These are phyloP conservation scores for Thalassiosira profunda DNA, from an alignment of 108 stramenopile genomes.

Conservation along the genomic window DNA sequence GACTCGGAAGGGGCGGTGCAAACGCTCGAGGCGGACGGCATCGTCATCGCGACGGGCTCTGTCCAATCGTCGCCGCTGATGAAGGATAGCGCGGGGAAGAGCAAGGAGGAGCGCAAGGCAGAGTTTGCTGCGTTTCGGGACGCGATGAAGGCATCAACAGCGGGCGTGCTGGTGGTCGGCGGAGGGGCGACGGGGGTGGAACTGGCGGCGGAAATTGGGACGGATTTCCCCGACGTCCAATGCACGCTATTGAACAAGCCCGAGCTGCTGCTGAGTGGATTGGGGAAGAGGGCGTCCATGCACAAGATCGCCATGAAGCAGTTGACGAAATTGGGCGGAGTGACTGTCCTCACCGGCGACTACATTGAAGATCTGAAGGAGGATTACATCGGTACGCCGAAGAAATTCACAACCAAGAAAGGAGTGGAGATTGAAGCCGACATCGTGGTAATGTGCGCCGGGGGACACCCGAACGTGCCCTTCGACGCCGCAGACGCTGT, in stretches of 20 bases:
- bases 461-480: slow-evolving; percentile 16
- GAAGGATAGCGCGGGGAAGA: slow-evolving; percentile 17
- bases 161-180: slow-evolving; percentile 17
- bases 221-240: slow-evolving; percentile 11
- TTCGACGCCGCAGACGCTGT: slow-evolving; percentile 10
- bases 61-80: slow-evolving; percentile 18
- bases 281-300: slow-evolving; percentile 15
- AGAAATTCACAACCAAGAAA: slow-evolving; percentile 27
- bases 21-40: slow-evolving; percentile 12
- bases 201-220: slow-evolving; percentile 11
- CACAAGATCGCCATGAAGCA: slow-evolving; percentile 23
- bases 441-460: slow-evolving; percentile 11
- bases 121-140: slow-evolving; percentile 14
- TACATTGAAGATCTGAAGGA: slow-evolving; percentile 15
- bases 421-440: slow-evolving; percentile 20
- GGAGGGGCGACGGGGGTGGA: slow-evolving; percentile 15
- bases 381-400: slow-evolving; percentile 19
- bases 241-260: slow-evolving; percentile 27
- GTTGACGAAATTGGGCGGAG: slow-evolving; percentile 18
- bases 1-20: neutral
- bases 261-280: slow-evolving; percentile 11
- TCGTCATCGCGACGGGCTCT: slow-evolving; percentile 18
- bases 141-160: slow-evolving; percentile 14
- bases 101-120: slow-evolving; percentile 7
- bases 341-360: slow-evolving; percentile 17